Conservation (phyloP, 148 eudicot genomes). For the Fagopyrum homotropicum region DNA sequence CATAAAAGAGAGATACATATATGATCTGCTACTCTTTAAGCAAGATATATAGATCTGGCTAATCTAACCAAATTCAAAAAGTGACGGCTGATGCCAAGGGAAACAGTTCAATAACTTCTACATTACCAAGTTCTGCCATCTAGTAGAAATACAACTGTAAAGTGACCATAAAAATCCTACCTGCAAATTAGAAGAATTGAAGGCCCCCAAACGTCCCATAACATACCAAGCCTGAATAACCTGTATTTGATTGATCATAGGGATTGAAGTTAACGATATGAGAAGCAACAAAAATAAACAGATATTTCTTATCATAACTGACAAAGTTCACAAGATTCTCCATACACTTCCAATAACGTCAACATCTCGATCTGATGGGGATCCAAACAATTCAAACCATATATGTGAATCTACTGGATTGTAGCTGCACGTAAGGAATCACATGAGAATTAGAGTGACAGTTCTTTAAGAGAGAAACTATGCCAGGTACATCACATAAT, state of each 20-base stretch:
- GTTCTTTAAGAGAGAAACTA: not conserved
- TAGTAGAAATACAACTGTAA: not conserved
- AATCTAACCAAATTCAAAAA: not conserved
- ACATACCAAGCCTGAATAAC: slow-evolving; percentile 98
- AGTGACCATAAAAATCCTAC: slow-evolving; percentile 22
- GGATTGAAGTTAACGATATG: not conserved
- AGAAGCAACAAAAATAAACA: not conserved
- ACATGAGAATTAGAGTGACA: not conserved
- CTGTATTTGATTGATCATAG: slow-evolving; percentile 31
- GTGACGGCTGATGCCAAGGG: not conserved
- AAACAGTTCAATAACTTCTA: not conserved
- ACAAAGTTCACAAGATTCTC: slow-evolving; percentile 16
- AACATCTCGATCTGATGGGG: slow-evolving; percentile 91
- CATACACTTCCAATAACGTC: slow-evolving; percentile 93
- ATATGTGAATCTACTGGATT: slow-evolving; percentile 84
- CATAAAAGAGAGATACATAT: slow-evolving; percentile 12
- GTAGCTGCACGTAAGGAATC: slow-evolving; percentile 44
- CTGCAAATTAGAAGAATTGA: slow-evolving; percentile 81
- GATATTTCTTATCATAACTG: not conserved
- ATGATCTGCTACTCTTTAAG: not conserved
- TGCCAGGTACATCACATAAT: not conserved
- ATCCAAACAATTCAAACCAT: slow-evolving; percentile 83
- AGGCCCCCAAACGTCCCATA: slow-evolving; percentile 94
- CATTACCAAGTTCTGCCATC: not conserved
- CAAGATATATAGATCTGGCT: not conserved